These are phyloP conservation scores for Amylocarpus encephaloides DNA, from an alignment of 2,329 filamentous ascomycete species.

Conservation along the genomic window DNA sequence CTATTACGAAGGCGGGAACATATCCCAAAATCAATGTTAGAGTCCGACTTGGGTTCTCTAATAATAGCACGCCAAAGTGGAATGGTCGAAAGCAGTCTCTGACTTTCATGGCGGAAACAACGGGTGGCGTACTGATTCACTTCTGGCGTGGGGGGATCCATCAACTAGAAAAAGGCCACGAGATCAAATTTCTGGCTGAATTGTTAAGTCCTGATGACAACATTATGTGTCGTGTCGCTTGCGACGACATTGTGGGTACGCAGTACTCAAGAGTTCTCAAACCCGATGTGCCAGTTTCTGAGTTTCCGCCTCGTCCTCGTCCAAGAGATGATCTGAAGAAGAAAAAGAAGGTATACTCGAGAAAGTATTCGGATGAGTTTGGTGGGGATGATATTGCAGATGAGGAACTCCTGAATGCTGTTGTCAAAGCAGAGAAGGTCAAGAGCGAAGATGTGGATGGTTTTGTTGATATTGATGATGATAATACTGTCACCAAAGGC, in stretches of 20 bases:
- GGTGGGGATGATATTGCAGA: conserved; percentile 35
- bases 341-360: neutral
- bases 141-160: conserved; percentile 59
- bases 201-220: conserved; percentile 48
- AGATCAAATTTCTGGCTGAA: conserved; percentile 52
- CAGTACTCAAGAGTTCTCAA: conserved; percentile 22
- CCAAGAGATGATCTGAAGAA: neutral
- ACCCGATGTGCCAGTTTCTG: conserved; percentile 31
- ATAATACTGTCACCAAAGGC: conserved; percentile 32
- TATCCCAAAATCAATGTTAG: conserved; percentile 55
- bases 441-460: conserved; percentile 34
- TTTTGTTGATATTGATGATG: conserved; percentile 47
- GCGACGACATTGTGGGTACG: conserved; percentile 74
- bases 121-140: conserved; percentile 62
- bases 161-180: conserved; percentile 52
- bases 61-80: conserved; percentile 59
- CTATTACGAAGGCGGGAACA: conserved; percentile 31
- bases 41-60: conserved; percentile 64
- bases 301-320: conserved; percentile 25
- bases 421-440: conserved; percentile 22
- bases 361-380: conserved; percentile 21
- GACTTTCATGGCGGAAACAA: conserved; percentile 68
- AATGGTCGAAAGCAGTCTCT: conserved; percentile 58
- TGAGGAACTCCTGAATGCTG: conserved; percentile 36
- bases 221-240: conserved; percentile 67